phyloP scores from a whole-genome alignment of 2,329 filamentous ascomycete genomes.

The Pochonia chlamydosporia region DNA sequence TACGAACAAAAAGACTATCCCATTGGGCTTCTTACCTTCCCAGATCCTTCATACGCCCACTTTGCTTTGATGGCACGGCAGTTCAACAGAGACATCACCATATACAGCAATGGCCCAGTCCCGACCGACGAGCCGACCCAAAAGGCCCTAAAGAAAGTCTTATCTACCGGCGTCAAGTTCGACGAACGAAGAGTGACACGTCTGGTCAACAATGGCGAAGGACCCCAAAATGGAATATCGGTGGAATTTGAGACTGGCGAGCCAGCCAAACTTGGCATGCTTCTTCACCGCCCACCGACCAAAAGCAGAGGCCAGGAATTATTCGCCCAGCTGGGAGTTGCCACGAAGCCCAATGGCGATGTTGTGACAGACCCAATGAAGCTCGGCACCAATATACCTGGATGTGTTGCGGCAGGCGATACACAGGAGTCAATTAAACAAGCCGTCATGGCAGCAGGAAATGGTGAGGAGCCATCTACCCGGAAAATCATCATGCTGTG shows the following conservation, averaged over 20 bases:
- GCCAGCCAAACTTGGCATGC: neutral
- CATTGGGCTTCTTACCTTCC: neutral
- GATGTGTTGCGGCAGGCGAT: neutral
- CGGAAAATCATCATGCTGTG: too few relatives aligned
- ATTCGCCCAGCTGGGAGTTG: neutral
- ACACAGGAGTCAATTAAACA: conserved; percentile 8
- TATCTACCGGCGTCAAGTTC: neutral
- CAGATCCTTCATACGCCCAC: neutral
- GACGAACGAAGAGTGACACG: neutral
- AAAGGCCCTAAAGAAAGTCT: neutral
- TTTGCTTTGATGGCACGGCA: neutral
- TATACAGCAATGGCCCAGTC: neutral
- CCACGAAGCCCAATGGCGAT: neutral
- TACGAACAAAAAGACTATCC: neutral
- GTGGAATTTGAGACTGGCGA: neutral
- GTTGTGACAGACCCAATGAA: neutral
- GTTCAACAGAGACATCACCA: neutral
- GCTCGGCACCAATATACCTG: neutral
- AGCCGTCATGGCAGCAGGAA: conserved; percentile 7
- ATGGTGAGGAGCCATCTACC: conserved; percentile 6
- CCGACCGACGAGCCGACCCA: neutral
- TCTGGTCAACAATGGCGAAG: neutral
- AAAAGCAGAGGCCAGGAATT: neutral
- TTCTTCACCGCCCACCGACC: neutral
- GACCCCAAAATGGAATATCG: neutral